Evolutionary conservation across 805 yeast genomes (phyloP).

Genomic region (Candida cerambycidarum): DNA sequence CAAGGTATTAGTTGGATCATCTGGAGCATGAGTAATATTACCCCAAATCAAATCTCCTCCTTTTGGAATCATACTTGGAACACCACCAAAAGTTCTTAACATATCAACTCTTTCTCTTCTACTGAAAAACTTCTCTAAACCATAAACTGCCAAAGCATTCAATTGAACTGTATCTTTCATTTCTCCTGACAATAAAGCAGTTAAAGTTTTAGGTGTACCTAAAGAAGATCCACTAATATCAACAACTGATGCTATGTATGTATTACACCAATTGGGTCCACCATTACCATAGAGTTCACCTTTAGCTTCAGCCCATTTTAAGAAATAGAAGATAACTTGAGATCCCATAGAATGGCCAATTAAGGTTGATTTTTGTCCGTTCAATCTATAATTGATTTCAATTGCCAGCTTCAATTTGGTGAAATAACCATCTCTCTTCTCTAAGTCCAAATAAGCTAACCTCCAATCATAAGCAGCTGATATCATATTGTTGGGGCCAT

Average conservation of each 20-base stretch:
- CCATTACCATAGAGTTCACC: slow-evolving; percentile 86
- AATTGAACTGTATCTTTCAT: slow-evolving; percentile 97
- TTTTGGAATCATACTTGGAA: slow-evolving; percentile 94
- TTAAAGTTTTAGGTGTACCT: slow-evolving; percentile 93
- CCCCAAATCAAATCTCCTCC: slow-evolving; percentile 96
- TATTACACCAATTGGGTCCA: slow-evolving; percentile 86
- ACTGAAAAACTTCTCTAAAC: slow-evolving; percentile 90
- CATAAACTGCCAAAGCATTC: slow-evolving; percentile 89
- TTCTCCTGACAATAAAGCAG: slow-evolving; percentile 93
- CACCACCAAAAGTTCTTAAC: slow-evolving; percentile 87
- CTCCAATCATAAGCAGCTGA: slow-evolving; percentile 98
- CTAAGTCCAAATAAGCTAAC: slow-evolving; percentile 83
- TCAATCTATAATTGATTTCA: slow-evolving; percentile 54
- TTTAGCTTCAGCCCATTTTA: slow-evolving; percentile 95
- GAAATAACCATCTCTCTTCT: slow-evolving; percentile 83
- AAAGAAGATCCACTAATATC: slow-evolving; percentile 87
- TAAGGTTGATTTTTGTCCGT: slow-evolving; percentile 69
- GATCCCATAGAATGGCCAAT: slow-evolving; percentile 97
- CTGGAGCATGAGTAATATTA: slow-evolving; percentile 61
- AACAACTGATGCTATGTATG: slow-evolving; percentile 74
- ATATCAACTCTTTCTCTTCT: slow-evolving; percentile 85
- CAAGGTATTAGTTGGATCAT: slow-evolving; percentile 50
- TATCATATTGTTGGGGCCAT: slow-evolving; percentile 86
- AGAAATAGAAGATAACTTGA: slow-evolving; percentile 80
- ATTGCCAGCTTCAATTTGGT: slow-evolving; percentile 70